Evolutionary conservation across 306 rosid species (phyloP).

Genomic region (Heteromeles arbutifolia): DNA sequence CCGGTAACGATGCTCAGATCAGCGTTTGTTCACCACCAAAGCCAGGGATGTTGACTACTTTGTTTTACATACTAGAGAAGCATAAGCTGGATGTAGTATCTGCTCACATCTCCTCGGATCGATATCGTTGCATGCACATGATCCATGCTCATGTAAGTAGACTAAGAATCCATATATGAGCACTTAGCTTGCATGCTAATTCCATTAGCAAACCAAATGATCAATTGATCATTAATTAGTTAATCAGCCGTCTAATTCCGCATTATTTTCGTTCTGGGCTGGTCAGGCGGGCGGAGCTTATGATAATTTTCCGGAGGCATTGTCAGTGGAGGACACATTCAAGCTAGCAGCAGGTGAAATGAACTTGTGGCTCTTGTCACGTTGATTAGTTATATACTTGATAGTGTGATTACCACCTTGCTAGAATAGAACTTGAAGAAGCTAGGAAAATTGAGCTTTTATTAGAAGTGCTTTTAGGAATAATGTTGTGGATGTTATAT

Average conservation of each 20-base stretch:
- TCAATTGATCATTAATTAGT: neutral
- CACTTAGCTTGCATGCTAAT: neutral
- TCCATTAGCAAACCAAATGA: neutral
- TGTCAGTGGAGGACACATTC: conserved; percentile 19
- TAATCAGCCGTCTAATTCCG: neutral
- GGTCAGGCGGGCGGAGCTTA: conserved; percentile 12
- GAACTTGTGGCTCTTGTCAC: conserved; percentile 16
- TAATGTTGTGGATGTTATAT: neutral
- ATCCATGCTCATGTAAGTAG: conserved; percentile 52
- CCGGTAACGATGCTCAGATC: conserved; percentile 51
- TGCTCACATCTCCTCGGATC: conserved; percentile 35
- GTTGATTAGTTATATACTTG: neutral
- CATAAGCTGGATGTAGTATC: conserved; percentile 42
- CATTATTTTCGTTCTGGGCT: neutral
- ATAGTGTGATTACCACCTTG: neutral
- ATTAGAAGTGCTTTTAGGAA: neutral
- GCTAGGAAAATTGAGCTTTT: neutral
- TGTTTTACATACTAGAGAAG: conserved; percentile 50
- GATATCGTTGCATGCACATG: conserved; percentile 27
- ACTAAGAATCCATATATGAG: neutral
- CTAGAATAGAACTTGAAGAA: neutral
- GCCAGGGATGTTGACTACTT: conserved; percentile 26
- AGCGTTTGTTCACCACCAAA: conserved; percentile 34
- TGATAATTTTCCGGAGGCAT: neutral
- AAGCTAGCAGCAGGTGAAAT: conserved; percentile 25